These are phyloP conservation scores for Nigrospora osmanthi DNA, from an alignment of 2,329 filamentous ascomycete genomes.

Conservation along the genomic window DNA sequence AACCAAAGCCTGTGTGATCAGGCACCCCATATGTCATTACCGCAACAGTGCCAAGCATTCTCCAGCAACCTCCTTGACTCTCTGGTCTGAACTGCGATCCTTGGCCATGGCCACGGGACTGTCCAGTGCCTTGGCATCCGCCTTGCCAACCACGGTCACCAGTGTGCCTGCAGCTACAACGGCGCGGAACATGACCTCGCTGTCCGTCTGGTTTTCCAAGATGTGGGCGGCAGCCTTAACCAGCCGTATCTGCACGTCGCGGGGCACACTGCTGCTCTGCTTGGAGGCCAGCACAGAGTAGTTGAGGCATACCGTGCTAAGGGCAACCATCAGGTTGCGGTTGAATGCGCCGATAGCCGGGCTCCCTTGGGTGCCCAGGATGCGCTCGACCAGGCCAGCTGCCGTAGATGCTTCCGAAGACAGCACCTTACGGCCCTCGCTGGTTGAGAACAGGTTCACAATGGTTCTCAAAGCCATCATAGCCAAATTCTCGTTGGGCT, in stretches of 20 bases:
- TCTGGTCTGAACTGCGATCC: constrained; percentile 34
- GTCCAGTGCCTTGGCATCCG: constrained; percentile 32
- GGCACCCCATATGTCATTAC: constrained; percentile 2
- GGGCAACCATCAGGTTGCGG: constrained; percentile 74
- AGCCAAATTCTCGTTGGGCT: constrained; percentile 66
- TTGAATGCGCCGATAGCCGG: constrained; percentile 50
- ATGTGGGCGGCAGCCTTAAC: constrained; percentile 56
- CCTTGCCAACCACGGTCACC: constrained; percentile 46
- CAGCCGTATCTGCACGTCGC: constrained; percentile 40
- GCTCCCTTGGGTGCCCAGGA: constrained; percentile 42
- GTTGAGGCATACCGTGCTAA: constrained; percentile 79
- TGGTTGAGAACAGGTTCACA: constrained; percentile 74
- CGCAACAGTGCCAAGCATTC: constrained; percentile 34
- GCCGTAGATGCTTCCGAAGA: constrained; percentile 50
- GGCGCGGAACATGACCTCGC: constrained; percentile 75
- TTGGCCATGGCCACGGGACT: constrained; percentile 34
- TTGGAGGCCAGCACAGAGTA: constrained; percentile 63
- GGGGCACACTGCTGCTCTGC: constrained; percentile 16
- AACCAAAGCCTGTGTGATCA: too few species aligned
- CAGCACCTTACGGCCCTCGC: constrained; percentile 56
- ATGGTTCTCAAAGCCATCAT: constrained; percentile 83
- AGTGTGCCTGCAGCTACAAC: constrained; percentile 80
- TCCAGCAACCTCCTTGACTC: constrained; percentile 36
- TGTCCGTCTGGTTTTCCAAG: constrained; percentile 60
- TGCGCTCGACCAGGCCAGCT: constrained; percentile 54